These are phyloP conservation scores for Penicillium sp. DNA, from an alignment of 2,329 filamentous ascomycete species.

Conservation along the genomic window DNA sequence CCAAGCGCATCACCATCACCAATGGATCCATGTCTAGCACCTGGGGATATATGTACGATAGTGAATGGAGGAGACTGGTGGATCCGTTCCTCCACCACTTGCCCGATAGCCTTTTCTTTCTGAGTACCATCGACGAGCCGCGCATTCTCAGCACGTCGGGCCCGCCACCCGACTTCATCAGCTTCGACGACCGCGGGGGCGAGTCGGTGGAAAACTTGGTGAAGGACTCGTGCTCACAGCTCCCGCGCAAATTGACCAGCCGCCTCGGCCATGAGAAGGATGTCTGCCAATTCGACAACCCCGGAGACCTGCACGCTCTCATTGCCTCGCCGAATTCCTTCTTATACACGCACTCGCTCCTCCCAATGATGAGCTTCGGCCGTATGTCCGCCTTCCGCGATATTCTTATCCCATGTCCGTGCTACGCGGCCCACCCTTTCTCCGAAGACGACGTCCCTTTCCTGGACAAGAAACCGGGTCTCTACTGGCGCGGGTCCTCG, in stretches of 20 bases:
- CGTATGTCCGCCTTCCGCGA: slow-evolving; percentile 5
- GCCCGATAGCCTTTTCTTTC: slow-evolving; percentile 1
- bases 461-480: not conserved
- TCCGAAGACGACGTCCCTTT: not conserved
- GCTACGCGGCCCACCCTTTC: slow-evolving; percentile 1
- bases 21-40: slow-evolving; percentile 1
- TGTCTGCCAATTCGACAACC: slow-evolving; percentile 1
- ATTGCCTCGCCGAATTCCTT: slow-evolving; percentile 3
- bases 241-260: slow-evolving; percentile 1
- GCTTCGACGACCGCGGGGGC: not conserved
- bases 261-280: slow-evolving; percentile 4
- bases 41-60: slow-evolving; percentile 1
- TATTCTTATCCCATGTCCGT: slow-evolving; percentile 4
- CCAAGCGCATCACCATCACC: not conserved
- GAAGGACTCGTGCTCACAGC: slow-evolving; percentile 1
- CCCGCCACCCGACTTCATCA: not conserved
- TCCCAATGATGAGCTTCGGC: slow-evolving; percentile 2
- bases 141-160: slow-evolving; percentile 4
- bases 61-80: not conserved
- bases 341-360: not conserved
- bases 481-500: slow-evolving; percentile 3
- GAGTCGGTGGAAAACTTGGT: slow-evolving; percentile 1
- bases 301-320: slow-evolving; percentile 1
- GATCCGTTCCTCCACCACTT: slow-evolving; percentile 1
- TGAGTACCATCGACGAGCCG: slow-evolving; percentile 3